Evolutionary conservation across 768 basidiomycete species (phyloP).

Genomic region (Phylloporus scabripes): DNA sequence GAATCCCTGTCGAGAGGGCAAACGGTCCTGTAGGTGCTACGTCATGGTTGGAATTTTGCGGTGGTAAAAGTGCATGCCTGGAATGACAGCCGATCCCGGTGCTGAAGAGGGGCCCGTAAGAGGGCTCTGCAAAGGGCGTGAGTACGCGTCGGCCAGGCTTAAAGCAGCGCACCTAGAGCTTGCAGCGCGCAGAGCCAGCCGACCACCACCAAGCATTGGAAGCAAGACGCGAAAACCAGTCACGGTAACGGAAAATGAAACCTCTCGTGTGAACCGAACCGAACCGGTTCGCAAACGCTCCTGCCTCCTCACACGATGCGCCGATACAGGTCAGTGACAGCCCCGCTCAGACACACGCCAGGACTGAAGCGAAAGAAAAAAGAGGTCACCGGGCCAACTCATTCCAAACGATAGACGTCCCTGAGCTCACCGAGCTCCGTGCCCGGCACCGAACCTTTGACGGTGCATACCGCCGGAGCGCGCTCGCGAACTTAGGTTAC

Average conservation of each 20-base stretch:
- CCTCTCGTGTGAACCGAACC: constrained; percentile 10
- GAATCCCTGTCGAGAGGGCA: constrained; percentile 11
- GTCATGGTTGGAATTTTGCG: neutral
- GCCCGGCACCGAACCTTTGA: constrained; percentile 80
- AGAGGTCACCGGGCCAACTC: constrained; percentile 48
- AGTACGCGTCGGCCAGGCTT: constrained; percentile 3
- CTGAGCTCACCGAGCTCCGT: constrained; percentile 66
- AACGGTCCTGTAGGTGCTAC: constrained; percentile 3
- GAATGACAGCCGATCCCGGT: constrained; percentile 10
- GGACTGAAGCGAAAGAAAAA: constrained; percentile 7
- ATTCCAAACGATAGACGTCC: constrained; percentile 47
- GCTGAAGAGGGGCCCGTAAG: constrained; percentile 5
- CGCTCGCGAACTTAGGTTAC: constrained; percentile 68
- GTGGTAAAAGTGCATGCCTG: constrained; percentile 15
- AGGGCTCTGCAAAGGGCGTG: constrained; percentile 15
- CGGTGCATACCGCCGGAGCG: constrained; percentile 74
- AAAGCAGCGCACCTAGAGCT: constrained; percentile 16
- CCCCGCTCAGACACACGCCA: neutral
- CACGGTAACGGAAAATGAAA: neutral
- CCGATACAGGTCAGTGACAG: constrained; percentile 23
- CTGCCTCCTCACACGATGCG: constrained; percentile 11
- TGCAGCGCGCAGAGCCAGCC: constrained; percentile 20
- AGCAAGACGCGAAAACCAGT: neutral
- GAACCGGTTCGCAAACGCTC: constrained; percentile 18
- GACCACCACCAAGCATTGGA: constrained; percentile 21